Evolutionary conservation across 2,329 filamentous ascomycete species (phyloP).

Genomic region (Rhinocladiella similis): DNA sequence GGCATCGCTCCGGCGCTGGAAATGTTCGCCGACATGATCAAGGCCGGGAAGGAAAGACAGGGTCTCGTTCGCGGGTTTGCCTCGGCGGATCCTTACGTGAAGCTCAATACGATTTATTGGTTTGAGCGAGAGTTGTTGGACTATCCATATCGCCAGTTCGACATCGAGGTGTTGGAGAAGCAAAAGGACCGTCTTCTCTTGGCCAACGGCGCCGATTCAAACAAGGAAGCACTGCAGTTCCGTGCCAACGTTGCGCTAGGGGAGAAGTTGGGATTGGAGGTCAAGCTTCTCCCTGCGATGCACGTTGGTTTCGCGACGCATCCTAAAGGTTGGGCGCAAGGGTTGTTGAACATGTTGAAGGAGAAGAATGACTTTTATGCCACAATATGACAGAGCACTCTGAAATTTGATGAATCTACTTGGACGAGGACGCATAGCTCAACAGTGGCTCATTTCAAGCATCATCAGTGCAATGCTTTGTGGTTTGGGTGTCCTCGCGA

Average conservation of each 20-base stretch:
- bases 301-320: neutral
- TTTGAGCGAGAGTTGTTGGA: slow-evolving; percentile 2
- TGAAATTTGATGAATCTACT: too few relatives aligned
- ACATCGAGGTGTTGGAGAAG: neutral
- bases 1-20: neutral
- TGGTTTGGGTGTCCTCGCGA: too few relatives aligned
- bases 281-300: neutral
- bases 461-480: too few relatives aligned
- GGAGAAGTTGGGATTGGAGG: neutral
- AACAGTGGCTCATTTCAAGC: too few relatives aligned
- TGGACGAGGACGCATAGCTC: too few relatives aligned
- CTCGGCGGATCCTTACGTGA: neutral
- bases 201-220: neutral
- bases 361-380: slow-evolving; percentile 2
- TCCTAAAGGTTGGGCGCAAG: neutral
- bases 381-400: neutral
- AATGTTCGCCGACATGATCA: slow-evolving; percentile 1
- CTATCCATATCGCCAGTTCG: neutral
- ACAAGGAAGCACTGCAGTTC: slow-evolving; percentile 1
- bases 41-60: neutral
- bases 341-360: neutral
- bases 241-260: neutral
- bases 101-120: neutral
- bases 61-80: neutral
- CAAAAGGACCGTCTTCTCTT: neutral